Base-by-base conservation (phyloP, 306 rosid genomes). In the Trichosanthes truncata region DNA sequence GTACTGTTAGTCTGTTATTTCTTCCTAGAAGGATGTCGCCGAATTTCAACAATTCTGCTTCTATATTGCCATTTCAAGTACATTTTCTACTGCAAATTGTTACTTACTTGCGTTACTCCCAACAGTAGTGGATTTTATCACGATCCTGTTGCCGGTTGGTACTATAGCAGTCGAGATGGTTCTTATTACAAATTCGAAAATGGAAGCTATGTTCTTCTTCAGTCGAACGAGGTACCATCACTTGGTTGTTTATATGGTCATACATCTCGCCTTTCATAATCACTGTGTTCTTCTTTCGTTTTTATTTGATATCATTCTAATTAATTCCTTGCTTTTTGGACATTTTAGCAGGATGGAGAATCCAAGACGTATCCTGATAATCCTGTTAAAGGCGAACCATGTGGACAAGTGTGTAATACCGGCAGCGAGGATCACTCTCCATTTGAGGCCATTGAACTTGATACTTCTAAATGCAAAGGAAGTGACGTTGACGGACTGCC, bases 71-170 rank as follows among this genome's bases (percentile, higher is more conserved):
- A 48, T 59, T 36, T 77, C 13, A 57, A 57, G 21, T 77, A 0
- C 23, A 25, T 56, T 76, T 36, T 59, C 68, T 7, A n/a, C 68
- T 56, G 69, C 7, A 31, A 46, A 49, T 25, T 53, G 12, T 26
- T 17, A 29, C 46, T 33, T 15, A 33, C 41, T 41, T 65, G 61
- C n/a, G 73, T 82, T 75, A 80, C 80, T 81, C 78, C 29, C 8
- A 79, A 88, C 93, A 91, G 96, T 82, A 90, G 89, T 80, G 98
- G 97, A 80, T 92, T 92, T 89, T 91, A 91, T 88, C 93, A 91
- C 73, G 97, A 95, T 83, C 97, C 95, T 51, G 85, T 49, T 74
- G 97, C 91, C 53, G 97, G 97, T 9, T 92, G 98, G 97, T 92
- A 95, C 88, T 91, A 91, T 71, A 90, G 91, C 83, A 86, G 86